phyloP scores from a whole-genome alignment of 1,284 basidiomycete species.

The Sporisorium graminicola region DNA sequence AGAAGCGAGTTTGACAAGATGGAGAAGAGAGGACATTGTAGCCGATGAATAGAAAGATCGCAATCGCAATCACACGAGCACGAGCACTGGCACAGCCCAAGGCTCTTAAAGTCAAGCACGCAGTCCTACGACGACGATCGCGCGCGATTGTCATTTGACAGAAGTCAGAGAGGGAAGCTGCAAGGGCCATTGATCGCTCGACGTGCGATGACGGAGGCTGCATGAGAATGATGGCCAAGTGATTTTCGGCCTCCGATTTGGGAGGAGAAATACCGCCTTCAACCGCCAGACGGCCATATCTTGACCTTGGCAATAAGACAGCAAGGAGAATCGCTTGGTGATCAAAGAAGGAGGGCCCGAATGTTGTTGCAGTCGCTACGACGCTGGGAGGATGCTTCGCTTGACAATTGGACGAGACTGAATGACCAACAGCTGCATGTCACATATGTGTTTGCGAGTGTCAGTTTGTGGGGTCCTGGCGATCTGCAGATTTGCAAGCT shows the following conservation, averaged over 20 bases:
- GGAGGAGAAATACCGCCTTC: too few relatives aligned
- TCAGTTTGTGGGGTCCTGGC: neutral
- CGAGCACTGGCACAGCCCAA: too few relatives aligned
- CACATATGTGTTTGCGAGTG: too few relatives aligned
- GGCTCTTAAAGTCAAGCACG: too few relatives aligned
- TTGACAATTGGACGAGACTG: neutral
- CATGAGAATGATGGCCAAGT: neutral
- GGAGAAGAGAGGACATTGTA: neutral
- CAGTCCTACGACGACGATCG: neutral
- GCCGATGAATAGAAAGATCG: neutral
- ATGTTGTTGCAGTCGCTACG: too few relatives aligned
- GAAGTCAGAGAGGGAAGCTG: neutral
- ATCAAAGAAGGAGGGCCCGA: neutral
- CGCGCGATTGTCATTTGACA: neutral
- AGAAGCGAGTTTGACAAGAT: neutral
- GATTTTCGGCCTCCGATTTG: neutral
- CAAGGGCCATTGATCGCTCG: neutral
- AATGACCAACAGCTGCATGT: constrained; percentile 5
- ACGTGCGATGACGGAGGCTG: constrained; percentile 19
- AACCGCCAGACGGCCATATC: neutral
- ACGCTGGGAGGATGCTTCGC: too few relatives aligned
- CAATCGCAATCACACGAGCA: neutral
- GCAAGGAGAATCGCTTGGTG: neutral
- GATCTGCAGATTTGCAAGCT: constrained; percentile 1
- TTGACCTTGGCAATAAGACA: neutral